These are phyloP conservation scores for Leccinum subrobustum DNA, from an alignment of 1,284 basidiomycete species.

Conservation along the genomic window DNA sequence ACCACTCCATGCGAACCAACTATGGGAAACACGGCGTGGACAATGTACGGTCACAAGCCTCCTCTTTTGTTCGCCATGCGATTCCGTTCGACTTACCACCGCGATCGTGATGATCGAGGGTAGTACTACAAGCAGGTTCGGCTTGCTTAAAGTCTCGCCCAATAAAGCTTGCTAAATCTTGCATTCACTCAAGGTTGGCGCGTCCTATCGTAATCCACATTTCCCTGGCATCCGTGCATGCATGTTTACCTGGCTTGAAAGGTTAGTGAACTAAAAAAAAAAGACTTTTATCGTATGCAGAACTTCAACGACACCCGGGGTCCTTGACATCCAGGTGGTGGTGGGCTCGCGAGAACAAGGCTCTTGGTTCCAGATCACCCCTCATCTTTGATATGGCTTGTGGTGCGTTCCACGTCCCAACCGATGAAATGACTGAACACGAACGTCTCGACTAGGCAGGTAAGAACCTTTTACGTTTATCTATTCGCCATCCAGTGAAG, in stretches of 20 bases:
- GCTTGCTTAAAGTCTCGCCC: background rate
- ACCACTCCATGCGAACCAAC: conserved; percentile 67
- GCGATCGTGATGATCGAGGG: background rate
- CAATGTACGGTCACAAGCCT: conserved; percentile 45
- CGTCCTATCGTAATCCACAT: conserved; percentile 72
- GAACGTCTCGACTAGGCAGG: conserved; percentile 21
- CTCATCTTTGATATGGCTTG: conserved; percentile 33
- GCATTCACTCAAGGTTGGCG: conserved; percentile 44
- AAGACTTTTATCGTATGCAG: background rate
- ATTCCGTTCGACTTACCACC: conserved; percentile 9
- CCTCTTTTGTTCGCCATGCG: background rate
- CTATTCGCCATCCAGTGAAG: background rate
- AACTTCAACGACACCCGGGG: background rate
- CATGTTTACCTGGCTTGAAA: conserved; percentile 52
- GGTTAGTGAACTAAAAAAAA: conserved; percentile 30
- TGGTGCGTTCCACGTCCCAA: conserved; percentile 17
- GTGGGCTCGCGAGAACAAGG: conserved; percentile 24
- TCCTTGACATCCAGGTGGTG: conserved; percentile 19
- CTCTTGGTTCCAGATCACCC: conserved; percentile 14
- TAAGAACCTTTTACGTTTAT: too few species aligned
- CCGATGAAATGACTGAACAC: background rate
- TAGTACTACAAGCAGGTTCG: conserved; percentile 34
- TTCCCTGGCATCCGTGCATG: conserved; percentile 65
- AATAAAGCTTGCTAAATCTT: background rate
- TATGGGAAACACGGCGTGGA: conserved; percentile 66